Base-by-base conservation (phyloP, 202 grass and related monocot genomes). In the Panicum virgatum region DNA sequence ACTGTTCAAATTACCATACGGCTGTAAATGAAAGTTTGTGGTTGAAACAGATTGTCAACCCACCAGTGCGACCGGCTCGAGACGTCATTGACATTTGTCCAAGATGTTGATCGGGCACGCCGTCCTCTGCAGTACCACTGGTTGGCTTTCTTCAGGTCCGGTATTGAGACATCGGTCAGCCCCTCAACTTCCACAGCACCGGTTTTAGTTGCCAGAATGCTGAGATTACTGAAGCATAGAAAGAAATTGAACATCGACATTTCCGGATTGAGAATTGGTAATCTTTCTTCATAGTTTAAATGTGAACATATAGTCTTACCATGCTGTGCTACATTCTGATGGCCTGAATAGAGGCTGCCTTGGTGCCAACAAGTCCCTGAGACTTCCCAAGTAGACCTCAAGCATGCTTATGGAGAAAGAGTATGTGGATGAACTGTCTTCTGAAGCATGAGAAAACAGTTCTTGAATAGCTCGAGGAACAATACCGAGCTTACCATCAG, bases 1-100 rank as follows among this genome's bases (percentile, higher is more conserved):
- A 26, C 56, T 76, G 62, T 37, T 82, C 80, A 30, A 88, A 39
- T 68, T 86, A 59, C 50, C 50, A 47, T 69, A 46, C 78, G 82
- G 43, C 9, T 36, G 5, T 47, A 52, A 74, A 11, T 78, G 25
- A 73, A 84, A 66, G 34, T 82, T 69, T 56, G 5, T 47, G 19
- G 25, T 61, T 61, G 42, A 29, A 86, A 61, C 60, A 82, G 10
- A 74, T 45, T 45, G 56, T 64, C 69, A 72, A 93, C 95, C 68
- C 86, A 98, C 96, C 96, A 98, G 51, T 98, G 96, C 5, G 96
- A 98, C 83, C 92, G 81, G 86, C 96, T 98, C 1, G 96, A 98
- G 26, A 82, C 78, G 30, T 95, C 87, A 19, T 98, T 98, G 69
- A 98, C 92, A 66, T 90, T 91, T 71, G 96, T 98, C 89, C 89